Evolutionary conservation across 495 filamentous ascomycete genomes (phyloP), one percentile per base, ranked within the genome.

Genomic region (Aspergillus steynii): DNA sequence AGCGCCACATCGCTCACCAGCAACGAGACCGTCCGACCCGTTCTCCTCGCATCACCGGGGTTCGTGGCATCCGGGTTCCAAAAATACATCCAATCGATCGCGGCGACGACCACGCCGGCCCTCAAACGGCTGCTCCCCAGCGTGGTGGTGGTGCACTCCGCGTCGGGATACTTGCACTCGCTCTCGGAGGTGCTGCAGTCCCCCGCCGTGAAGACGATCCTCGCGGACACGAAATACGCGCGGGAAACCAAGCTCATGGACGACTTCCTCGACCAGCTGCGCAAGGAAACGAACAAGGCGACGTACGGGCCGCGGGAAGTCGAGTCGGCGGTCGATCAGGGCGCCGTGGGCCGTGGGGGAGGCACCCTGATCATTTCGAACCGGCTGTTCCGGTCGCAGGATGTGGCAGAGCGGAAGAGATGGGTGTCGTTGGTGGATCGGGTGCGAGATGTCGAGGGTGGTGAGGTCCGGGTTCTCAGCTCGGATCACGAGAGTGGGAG

Each of bases 401-500:
- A 93, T 60, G 82, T 98, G n/a, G 80, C 78, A 10, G 88, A 86
- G 67, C 81, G 95, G 70, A 93, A 85, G 70, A 85, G 84, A 59
- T 97, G 90, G 82, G 96, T 99, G 4, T 74, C 77, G 27, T 80
- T 98, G 64, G 94, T 97, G 47, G 95, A 99, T 71, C 89, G 87
- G 50, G 95, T 98, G n/a, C 89, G 89, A 65, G 89, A 89, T 53
- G 73, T 80, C 3, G 86, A 90, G 54, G 96, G 96, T 37, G 95
- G 95, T 0, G 93, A 97, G 66, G 89, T 90, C 1, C 85, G 92
- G 54, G 81, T 97, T 29, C 74, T 98, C 50, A 98, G 96, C 66
- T 92, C 89, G 62, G 88, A 95, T 67, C 94, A 98, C 73, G 95
- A 97, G 78, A 97, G 95, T 77, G 95, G 95, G 20, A 88, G 89